Evolutionary conservation across 163 green algal genomes (phyloP).

Genomic region (Chlamydomonas reinhardtii): DNA sequence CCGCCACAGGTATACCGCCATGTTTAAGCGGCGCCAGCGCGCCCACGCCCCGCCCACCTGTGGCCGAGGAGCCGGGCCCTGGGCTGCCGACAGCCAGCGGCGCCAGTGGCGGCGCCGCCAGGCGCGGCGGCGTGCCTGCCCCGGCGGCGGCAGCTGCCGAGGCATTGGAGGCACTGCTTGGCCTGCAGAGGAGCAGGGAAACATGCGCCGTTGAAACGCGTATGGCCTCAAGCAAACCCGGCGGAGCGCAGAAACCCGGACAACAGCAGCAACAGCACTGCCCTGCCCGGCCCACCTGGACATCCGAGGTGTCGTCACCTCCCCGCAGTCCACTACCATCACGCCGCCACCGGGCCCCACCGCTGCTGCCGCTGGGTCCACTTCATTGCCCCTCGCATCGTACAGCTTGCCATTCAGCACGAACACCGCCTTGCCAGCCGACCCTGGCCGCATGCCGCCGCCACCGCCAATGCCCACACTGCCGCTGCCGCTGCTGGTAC

Average conservation of each 20-base stretch:
- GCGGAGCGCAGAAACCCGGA: no score
- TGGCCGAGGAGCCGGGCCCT: not conserved
- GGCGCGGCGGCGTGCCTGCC: not conserved
- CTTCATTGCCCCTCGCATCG: not conserved
- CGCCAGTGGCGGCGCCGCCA: not conserved
- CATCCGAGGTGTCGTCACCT: not conserved
- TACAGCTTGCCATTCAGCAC: conserved; percentile 28
- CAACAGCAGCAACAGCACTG: no score
- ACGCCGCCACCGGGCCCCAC: not conserved
- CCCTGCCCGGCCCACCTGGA: not conserved
- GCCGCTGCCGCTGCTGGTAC: conserved; percentile 23
- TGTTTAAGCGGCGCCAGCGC: conserved; percentile 23
- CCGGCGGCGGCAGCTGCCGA: not conserved
- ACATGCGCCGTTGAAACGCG: no score
- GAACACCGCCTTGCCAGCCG: not conserved
- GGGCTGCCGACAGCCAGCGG: not conserved
- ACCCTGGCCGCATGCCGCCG: not conserved
- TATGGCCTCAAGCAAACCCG: no score
- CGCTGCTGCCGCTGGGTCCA: conserved; percentile 11
- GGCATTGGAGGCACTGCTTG: not conserved
- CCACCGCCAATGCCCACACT: not conserved
- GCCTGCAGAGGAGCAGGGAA: not conserved
- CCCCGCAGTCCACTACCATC: conserved; percentile 31
- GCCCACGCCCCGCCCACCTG: not conserved
- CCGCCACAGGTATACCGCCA: not conserved